Evolutionary conservation across 2,329 filamentous ascomycete species (phyloP), one percentile per base, ranked within the genome.

Genomic region (Hymenotorrendiella dingleyae): DNA sequence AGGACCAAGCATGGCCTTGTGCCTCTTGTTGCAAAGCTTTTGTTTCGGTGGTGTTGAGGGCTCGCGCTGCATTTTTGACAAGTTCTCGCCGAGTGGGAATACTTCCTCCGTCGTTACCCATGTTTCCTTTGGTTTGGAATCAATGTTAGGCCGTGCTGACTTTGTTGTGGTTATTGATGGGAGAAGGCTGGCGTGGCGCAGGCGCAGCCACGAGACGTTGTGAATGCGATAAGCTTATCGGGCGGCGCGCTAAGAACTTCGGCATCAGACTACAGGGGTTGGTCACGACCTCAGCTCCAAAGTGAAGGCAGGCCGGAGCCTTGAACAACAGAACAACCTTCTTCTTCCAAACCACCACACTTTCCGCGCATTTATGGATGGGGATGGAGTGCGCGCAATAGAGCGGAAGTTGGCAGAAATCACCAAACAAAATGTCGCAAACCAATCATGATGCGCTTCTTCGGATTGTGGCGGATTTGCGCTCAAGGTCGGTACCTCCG

Each of bases 71-170:
- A 65, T 91, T 84, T 67, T 94, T 94, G 64, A 98, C 93, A 34
- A 98, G 86, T 66, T 98, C 94, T 60, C 89, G 85, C 23, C 94
- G 86, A 50, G 85, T 97, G 4, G 93, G 93, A 55, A 98, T 98
- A 54, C 87, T 91, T 62, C 93, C 93, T 55, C 93, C 93, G 64
- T 98, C 93, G 69, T 98, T 98, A 63, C 93, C 93, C 93, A 98
- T 96, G 56, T 9, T 43, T 14, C 12, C 9, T 28, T 17, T 17
- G 24, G 29, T 24, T 23, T 42, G 36, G 29, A 32, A 29, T 14
- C 19, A 6, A 28, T 16, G 12, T 29, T 36, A 30, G 17, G n/a
- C n/a, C n/a, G 22, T 20, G 29, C 12, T 28, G 23, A 30, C 22
- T 23, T 17, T 20, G 30, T 26, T 9, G n/a, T 32, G 14, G 27